phyloP scores from a whole-genome alignment of 2,329 filamentous ascomycete genomes.

The Aspergillus persii region DNA sequence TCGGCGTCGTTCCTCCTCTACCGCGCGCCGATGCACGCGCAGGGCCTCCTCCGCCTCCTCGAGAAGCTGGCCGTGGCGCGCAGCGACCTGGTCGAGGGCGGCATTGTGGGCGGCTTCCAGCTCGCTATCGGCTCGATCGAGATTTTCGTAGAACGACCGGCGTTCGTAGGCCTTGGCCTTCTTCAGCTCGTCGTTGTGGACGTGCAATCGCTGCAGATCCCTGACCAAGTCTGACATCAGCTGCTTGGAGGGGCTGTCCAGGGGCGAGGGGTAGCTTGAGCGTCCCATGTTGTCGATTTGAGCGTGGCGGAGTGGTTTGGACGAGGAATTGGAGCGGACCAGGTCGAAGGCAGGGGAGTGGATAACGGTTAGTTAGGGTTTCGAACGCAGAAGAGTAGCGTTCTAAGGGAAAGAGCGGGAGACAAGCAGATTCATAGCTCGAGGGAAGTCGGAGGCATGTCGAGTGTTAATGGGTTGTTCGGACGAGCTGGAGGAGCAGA shows the following conservation, averaged over 20 bases:
- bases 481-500: too few species aligned
- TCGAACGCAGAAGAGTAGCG: too few species aligned
- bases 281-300: conserved; percentile 26
- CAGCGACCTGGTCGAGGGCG: conserved; percentile 64
- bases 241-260: conserved; percentile 42
- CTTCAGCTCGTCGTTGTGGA: conserved; percentile 44
- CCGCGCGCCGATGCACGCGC: conserved; percentile 45
- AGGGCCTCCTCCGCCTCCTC: conserved; percentile 54
- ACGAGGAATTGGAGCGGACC: background rate
- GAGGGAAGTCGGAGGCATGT: too few species aligned
- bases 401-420: too few species aligned
- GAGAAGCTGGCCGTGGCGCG: conserved; percentile 65
- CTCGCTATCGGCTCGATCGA: conserved; percentile 63
- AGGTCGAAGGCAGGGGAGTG: background rate
- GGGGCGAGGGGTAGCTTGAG: conserved; percentile 25
- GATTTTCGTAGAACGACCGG: conserved; percentile 52
- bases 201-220: conserved; percentile 40
- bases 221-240: conserved; percentile 40
- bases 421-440: too few species aligned
- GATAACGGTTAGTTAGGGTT: too few species aligned
- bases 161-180: conserved; percentile 44
- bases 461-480: too few species aligned
- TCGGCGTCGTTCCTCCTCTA: conserved; percentile 37
- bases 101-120: conserved; percentile 62
- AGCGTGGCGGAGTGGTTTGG: background rate